Base-by-base conservation (phyloP, 495 filamentous ascomycete species). In the Penicillium egyptiacum region DNA sequence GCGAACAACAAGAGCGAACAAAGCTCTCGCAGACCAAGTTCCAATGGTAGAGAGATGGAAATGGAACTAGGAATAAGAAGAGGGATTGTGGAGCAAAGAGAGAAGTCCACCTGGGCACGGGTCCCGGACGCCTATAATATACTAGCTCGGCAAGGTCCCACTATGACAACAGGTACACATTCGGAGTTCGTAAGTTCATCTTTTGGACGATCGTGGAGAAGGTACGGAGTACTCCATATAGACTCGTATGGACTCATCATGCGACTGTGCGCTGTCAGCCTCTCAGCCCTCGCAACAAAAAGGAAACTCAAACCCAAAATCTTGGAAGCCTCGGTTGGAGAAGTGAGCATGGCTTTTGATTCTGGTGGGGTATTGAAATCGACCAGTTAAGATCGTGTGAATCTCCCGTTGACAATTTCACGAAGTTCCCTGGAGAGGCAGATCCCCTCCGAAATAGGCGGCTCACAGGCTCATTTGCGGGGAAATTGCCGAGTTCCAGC, bases 401-500 rank as follows among this genome's bases (percentile, higher is more conserved):
- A 37, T 28, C 22, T 40, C 37, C 23, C 1, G 22, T 23, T 50
- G 35, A 26, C 10, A 5, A 17, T 19, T 12, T 37, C 33, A 14
- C 33, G 3, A 39, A 8, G 30, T 33, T 33, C 4, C 30, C 11
- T 12, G 4, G 30, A 33, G 30, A 33, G 10, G 30, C 3, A 33
- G 30, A 33, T 33, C 33, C 33, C 35, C 35, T 47, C 30, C 19
- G 20, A 26, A 45, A 8, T 3, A 5, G 8, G 5, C 12, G 42
- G 42, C 16, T 39, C 16, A 39, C 35, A 2, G 16, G 16, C 16
- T n/a, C 35, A n/a, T n/a, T n/a, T 26, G 50, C 22, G 35, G 37
- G 25, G 31, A 12, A 17, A 53, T 25, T 55, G 53, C 63, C 65
- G 65, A 68, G 63, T 46, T 61, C 30, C 55, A 52, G 23, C 11